Evolutionary conservation across 805 yeast species (phyloP).

Genomic region (Clavispora vitiphila): DNA sequence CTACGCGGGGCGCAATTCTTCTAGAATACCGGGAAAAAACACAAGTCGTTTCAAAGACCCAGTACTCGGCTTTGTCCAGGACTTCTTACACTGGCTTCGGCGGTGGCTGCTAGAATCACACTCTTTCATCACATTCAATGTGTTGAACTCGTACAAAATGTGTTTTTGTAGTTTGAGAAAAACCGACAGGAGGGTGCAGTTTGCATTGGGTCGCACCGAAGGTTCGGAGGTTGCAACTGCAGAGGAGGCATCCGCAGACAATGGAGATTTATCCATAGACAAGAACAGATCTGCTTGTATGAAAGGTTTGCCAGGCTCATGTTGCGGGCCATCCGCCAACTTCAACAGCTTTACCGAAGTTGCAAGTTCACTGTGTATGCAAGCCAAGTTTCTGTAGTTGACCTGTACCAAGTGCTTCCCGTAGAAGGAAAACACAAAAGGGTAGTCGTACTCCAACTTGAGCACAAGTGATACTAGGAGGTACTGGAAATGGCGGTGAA

Average conservation of each 20-base stretch:
- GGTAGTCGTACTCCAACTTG: conserved; percentile 24
- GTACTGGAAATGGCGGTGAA: conserved; percentile 18
- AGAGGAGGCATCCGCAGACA: too few species aligned
- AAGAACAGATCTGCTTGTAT: too few species aligned
- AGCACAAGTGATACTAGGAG: conserved; percentile 19
- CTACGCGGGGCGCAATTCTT: background rate
- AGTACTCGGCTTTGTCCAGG: background rate
- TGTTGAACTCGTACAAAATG: conserved; percentile 17
- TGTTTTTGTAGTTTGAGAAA: conserved; percentile 12
- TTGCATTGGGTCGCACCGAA: background rate
- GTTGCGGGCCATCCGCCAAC: too few species aligned
- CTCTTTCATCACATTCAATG: conserved; percentile 17
- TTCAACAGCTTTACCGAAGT: background rate
- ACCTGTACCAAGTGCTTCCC: conserved; percentile 21
- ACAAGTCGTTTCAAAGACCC: background rate
- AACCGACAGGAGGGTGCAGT: background rate
- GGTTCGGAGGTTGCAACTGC: background rate
- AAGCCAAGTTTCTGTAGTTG: conserved; percentile 14
- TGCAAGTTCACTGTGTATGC: conserved; percentile 5
- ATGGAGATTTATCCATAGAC: too few species aligned
- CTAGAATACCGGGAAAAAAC: background rate
- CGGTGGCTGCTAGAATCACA: conserved; percentile 7
- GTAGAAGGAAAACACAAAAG: conserved; percentile 27
- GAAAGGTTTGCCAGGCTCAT: too few species aligned
- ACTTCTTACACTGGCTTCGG: conserved; percentile 2